phyloP scores from a whole-genome alignment of 2,329 filamentous ascomycete species.

The Aspergillus aculeatus region DNA sequence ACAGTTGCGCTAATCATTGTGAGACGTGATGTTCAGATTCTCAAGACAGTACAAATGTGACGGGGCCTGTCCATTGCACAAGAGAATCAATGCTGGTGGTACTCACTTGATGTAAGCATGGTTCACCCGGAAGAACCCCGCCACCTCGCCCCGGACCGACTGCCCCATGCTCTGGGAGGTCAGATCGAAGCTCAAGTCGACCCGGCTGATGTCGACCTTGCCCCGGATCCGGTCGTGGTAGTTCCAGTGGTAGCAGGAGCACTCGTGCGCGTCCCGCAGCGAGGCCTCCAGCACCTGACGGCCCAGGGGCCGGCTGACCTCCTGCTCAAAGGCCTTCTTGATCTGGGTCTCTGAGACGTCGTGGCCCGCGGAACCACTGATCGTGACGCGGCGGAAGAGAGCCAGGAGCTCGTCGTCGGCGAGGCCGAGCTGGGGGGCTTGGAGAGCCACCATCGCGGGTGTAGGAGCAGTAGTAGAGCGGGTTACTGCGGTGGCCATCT shows the following conservation, averaged over 20 bases:
- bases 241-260: conserved; percentile 8
- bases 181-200: conserved; percentile 2
- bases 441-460: not conserved
- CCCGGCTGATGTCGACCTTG: conserved; percentile 2
- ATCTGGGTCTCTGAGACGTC: conserved; percentile 6
- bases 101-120: conserved; percentile 2
- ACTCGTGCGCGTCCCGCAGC: not conserved
- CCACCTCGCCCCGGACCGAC: not conserved
- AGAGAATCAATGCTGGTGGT: not conserved
- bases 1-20: not conserved
- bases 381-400: conserved; percentile 2
- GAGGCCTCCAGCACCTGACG: conserved; percentile 7
- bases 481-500: conserved; percentile 4
- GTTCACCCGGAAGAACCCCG: conserved; percentile 2
- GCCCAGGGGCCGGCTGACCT: conserved; percentile 4
- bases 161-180: conserved; percentile 6
- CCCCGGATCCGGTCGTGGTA: conserved; percentile 4
- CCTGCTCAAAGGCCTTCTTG: conserved; percentile 5
- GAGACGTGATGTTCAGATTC: not conserved
- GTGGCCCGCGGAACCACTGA: conserved; percentile 2
- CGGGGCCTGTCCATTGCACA: not conserved
- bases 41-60: no score
- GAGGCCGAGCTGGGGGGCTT: not conserved
- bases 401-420: conserved; percentile 4
- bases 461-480: not conserved